Evolutionary conservation across 2,329 filamentous ascomycete species (phyloP).

Genomic region (Pseudocercospora pini-densiflorae): DNA sequence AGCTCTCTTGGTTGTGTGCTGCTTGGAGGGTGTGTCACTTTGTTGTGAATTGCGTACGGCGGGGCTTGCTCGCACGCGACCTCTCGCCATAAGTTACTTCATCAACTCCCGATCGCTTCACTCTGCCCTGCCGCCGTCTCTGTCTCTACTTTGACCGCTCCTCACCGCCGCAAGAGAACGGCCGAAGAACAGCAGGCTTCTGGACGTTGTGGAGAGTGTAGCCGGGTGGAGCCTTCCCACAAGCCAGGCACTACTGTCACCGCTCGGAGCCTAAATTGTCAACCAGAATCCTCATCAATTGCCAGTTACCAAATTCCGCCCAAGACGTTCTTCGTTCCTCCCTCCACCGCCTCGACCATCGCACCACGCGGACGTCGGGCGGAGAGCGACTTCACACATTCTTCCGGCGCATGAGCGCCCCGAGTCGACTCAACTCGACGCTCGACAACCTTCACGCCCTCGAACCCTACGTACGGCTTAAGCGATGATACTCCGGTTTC

Average conservation of each 20-base stretch:
- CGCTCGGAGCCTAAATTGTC: conserved; percentile 7
- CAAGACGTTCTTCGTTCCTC: background rate
- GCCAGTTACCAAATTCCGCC: background rate
- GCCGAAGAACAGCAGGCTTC: background rate
- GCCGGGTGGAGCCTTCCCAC: conserved; percentile 5
- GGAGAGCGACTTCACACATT: background rate
- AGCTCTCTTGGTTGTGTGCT: background rate
- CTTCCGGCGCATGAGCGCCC: conserved; percentile 27
- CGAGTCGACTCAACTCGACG: conserved; percentile 7
- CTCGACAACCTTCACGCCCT: conserved; percentile 9
- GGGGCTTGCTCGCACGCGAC: background rate
- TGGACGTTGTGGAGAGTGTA: conserved; percentile 1
- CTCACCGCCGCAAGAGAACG: background rate
- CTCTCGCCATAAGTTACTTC: background rate
- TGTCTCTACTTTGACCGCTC: background rate
- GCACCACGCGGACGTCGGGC: background rate
- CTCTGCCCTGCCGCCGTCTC: background rate
- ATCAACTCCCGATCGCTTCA: background rate
- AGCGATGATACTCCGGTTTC: conserved; percentile 52
- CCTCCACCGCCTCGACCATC: background rate
- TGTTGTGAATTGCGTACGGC: conserved; percentile 2
- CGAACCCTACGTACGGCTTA: conserved; percentile 16
- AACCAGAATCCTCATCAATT: background rate
- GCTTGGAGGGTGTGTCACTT: background rate
- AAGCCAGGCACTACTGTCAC: conserved; percentile 9